Evolutionary conservation across 495 filamentous ascomycete genomes (phyloP).

Genomic region (Hyaloscypha bicolor): DNA sequence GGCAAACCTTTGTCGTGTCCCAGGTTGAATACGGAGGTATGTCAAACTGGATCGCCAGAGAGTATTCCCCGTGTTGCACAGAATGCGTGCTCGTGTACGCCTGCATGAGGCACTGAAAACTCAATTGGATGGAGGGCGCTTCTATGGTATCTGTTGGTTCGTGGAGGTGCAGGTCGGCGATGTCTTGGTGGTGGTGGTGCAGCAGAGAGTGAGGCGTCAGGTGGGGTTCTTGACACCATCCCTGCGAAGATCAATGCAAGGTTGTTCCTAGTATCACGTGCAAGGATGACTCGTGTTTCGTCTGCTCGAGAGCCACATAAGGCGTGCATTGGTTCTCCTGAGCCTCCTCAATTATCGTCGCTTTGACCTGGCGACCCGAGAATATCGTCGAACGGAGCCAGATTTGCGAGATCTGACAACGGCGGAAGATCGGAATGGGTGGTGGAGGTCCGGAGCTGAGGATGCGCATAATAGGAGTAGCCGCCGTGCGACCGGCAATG

Average conservation of each 20-base stretch:
- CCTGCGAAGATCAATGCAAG: conserved; percentile 15
- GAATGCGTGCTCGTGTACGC: not conserved
- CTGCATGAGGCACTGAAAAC: conserved; percentile 1
- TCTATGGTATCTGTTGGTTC: not conserved
- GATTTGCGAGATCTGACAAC: conserved; percentile 7
- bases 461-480: not conserved
- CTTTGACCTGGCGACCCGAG: not conserved
- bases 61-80: not conserved
- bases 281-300: not conserved
- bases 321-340: conserved; percentile 2
- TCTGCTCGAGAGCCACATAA: not conserved
- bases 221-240: conserved; percentile 1
- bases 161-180: conserved; percentile 2
- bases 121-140: not conserved
- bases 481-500: not conserved
- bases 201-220: not conserved
- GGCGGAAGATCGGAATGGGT: not conserved
- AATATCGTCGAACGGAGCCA: not conserved
- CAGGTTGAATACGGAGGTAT: not conserved
- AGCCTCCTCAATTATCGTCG: conserved; percentile 1
- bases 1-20: not conserved
- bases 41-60: not conserved
- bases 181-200: not conserved
- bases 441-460: not conserved
- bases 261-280: conserved; percentile 21